Evolutionary conservation across 2,329 filamentous ascomycete species (phyloP).

Genomic region (Verticillium alfalfae): DNA sequence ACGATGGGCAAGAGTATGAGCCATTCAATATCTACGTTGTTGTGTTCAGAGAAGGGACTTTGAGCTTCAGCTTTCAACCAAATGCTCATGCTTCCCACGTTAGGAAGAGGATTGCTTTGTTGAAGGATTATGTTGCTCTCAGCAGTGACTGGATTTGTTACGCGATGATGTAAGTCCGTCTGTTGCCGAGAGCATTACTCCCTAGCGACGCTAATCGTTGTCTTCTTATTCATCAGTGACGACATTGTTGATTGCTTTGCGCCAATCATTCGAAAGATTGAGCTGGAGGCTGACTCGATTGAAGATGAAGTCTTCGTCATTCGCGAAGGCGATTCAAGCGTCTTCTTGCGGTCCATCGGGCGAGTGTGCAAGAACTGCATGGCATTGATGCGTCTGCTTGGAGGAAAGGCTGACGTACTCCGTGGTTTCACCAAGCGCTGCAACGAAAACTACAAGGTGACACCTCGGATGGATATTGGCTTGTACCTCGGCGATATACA

Average conservation of each 20-base stretch:
- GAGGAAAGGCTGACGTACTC: constrained; percentile 97
- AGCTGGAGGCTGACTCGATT: constrained; percentile 83
- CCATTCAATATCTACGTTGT: constrained; percentile 96
- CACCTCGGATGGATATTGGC: constrained; percentile 91
- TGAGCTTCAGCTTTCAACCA: constrained; percentile 89
- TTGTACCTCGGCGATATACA: constrained; percentile 97
- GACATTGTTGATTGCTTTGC: constrained; percentile 97
- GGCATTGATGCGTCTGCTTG: constrained; percentile 84
- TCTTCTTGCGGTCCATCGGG: constrained; percentile 83
- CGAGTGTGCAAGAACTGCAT: constrained; percentile 91
- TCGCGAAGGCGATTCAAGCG: constrained; percentile 81
- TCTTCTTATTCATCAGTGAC: constrained; percentile 50
- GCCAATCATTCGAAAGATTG: constrained; percentile 80
- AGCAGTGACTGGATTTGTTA: constrained; percentile 99
- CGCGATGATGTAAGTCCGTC: constrained; percentile 72
- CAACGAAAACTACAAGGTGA: constrained; percentile 95
- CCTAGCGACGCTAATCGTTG: not conserved
- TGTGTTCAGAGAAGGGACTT: constrained; percentile 89
- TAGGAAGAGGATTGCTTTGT: constrained; percentile 80
- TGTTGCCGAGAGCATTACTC: not conserved
- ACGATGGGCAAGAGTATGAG: constrained; percentile 78
- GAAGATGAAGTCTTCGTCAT: constrained; percentile 95
- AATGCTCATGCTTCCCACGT: constrained; percentile 87
- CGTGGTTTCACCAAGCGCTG: constrained; percentile 97
- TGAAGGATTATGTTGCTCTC: constrained; percentile 91